These are phyloP conservation scores for Boeremia exigua DNA, from an alignment of 2,329 filamentous ascomycete genomes.

Conservation along the genomic window DNA sequence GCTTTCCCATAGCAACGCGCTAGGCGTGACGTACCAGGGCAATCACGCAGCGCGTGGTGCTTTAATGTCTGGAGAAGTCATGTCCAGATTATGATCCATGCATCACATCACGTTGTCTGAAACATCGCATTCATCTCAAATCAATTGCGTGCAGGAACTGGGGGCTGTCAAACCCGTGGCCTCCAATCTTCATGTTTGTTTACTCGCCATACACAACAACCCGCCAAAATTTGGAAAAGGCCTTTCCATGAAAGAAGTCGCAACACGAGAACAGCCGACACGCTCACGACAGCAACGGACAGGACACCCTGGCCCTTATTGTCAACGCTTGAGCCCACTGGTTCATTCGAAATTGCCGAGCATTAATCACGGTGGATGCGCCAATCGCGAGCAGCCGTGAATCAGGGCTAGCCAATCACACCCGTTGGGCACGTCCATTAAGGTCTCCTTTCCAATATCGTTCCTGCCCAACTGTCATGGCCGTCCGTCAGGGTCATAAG, in stretches of 20 bases:
- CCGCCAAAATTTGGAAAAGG: not conserved
- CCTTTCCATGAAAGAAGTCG: conserved; percentile 1
- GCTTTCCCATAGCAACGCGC: conserved; percentile 7
- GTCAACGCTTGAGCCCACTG: conserved; percentile 17
- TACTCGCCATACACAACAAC: conserved; percentile 8
- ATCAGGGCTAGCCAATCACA: conserved; percentile 7
- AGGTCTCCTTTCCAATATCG: conserved; percentile 7
- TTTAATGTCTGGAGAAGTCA: conserved; percentile 8
- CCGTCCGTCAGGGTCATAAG: not conserved
- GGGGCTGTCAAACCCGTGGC: not conserved
- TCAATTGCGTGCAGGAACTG: not conserved
- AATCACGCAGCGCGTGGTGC: conserved; percentile 8
- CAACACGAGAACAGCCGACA: not conserved
- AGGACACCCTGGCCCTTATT: conserved; percentile 19
- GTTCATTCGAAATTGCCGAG: conserved; percentile 15
- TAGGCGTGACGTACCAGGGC: conserved; percentile 14
- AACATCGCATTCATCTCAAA: conserved; percentile 5
- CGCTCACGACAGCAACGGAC: not conserved
- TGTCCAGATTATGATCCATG: conserved; percentile 15
- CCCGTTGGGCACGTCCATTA: conserved; percentile 6
- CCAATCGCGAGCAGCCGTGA: conserved; percentile 7
- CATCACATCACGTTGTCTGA: conserved; percentile 14
- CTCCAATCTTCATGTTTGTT: conserved; percentile 8
- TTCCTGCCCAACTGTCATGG: conserved; percentile 15
- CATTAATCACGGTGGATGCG: conserved; percentile 12